Evolutionary conservation across 495 filamentous ascomycete species (phyloP), one percentile per base, ranked within the genome.

Genomic region (Penicillium coffeae): DNA sequence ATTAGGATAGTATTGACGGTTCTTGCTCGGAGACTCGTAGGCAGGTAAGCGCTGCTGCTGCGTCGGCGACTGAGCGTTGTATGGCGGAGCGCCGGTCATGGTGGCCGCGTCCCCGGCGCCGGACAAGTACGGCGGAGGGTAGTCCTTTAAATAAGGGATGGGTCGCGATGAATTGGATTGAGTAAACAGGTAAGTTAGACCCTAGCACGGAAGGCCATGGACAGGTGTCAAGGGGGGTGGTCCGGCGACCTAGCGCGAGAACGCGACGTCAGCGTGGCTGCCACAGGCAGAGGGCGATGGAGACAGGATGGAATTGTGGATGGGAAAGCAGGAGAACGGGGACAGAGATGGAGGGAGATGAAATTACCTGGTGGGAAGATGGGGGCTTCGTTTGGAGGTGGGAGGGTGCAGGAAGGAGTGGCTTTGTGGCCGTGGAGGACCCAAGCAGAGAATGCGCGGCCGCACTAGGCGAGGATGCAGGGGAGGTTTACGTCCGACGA

Each of bases 1-100:
- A 66, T 77, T 82, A 51, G 78, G 77, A 56, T 77, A 73, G 38
- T 63, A 74, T 30, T 67, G 60, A 53, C 72, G 77, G 52, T 65
- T 64, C 72, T 81, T 78, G 63, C 60, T 66, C 37, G 69, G 73
- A 48, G 67, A 65, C 33, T 66, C 73, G 52, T 70, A 71, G 50
- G 56, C 57, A 54, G 61, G 52, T 48, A 66, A 70, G 22, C 58
- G 66, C 49, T 64, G 59, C 56, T 69, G 69, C 55, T 70, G 69
- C 48, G 70, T 65, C 52, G 72, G 66, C 53, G 69, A 72, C 58
- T 70, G 72, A 45, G 64, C 60, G 50, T 69, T 68, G 52, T 72
- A 74, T 45, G 71, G 70, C 60, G 71, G 71, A 69, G 68, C 65
- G 51, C 72, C 73, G 56, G 71, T 68, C 73, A 76, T 76, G 62